Evolutionary conservation across 1,284 basidiomycete genomes (phyloP), one percentile per base, ranked within the genome.

Genomic region (Tranzscheliella williamsii): DNA sequence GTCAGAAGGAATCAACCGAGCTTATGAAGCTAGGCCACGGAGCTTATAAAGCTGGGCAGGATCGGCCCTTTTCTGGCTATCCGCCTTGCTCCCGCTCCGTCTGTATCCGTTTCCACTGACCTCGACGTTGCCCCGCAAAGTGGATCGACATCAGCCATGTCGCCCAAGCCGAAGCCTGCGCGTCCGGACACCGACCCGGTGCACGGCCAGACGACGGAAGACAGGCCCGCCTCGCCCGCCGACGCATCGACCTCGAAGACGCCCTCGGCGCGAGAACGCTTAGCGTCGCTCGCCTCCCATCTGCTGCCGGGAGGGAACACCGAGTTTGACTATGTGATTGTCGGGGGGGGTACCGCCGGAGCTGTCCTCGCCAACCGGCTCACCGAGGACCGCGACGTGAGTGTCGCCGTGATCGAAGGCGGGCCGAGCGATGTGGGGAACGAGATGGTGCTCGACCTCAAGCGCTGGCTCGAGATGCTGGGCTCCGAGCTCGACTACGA

Each of bases 371-470:
- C 78, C 20, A 73, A 79, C 49, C 67, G 78, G 20, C 60, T 79
- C 17, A 76, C 78, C 7, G 72, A 78, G 37, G 72, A 78, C 46
- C 46, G 55, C 16, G 64, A 72, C 29, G 72, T 76, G 12, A 53
- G 49, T 4, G 76, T 78, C 2, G 73, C 76, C 22, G 73, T 79
- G 12, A 77, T 79, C 54, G 78, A 79, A 58, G 78, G 77, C 13
- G 78, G 78, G 13, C 75, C 76, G 9, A 58, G 36, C 31, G 77
- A 79, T 48, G 62, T 76, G 13, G 65, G 65, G 11, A 53, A 69
- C 35, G 73, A 77, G 36, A 70, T 65, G 40, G 78, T 78, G 17
- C 65, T 78, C 31, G 67, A 78, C 47, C 61, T 79, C 29, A 61
- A 49, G 22, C 66, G 72, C 16, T 79, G 78, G 78, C 64, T 79